phyloP scores from a whole-genome alignment of 1,284 basidiomycete genomes.

The Vanrija sp. region DNA sequence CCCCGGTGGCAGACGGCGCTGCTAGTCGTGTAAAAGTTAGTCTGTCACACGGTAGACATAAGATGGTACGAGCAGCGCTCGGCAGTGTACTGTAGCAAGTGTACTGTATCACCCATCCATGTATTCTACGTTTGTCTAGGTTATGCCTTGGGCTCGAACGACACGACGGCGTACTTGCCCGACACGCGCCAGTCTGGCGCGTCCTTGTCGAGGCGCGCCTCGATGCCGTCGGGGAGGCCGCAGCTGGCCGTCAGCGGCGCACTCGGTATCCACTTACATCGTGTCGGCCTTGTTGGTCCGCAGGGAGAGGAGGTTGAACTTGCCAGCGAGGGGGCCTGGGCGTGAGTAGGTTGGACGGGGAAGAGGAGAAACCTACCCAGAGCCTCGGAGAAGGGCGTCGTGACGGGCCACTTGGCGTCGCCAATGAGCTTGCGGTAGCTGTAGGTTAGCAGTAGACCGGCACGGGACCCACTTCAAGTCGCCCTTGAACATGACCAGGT shows the following conservation, averaged over 20 bases:
- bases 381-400: slow-evolving; percentile 71
- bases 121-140: not conserved
- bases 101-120: too few relatives aligned
- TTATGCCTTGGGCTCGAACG: slow-evolving; percentile 22
- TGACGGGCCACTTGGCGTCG: slow-evolving; percentile 82
- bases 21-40: too few relatives aligned
- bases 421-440: slow-evolving; percentile 79
- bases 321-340: slow-evolving; percentile 69
- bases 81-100: too few relatives aligned
- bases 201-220: slow-evolving; percentile 33
- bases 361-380: slow-evolving; percentile 58
- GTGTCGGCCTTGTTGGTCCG: slow-evolving; percentile 97
- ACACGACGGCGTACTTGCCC: slow-evolving; percentile 47
- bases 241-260: slow-evolving; percentile 22
- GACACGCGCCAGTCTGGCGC: slow-evolving; percentile 41
- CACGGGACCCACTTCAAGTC: slow-evolving; percentile 69
- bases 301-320: slow-evolving; percentile 75
- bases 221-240: slow-evolving; percentile 40
- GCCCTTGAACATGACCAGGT: slow-evolving; percentile 91
- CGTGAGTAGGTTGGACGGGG: slow-evolving; percentile 9
- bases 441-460: not conserved
- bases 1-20: too few relatives aligned
- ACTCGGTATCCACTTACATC: slow-evolving; percentile 48
- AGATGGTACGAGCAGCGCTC: too few relatives aligned
- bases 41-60: too few relatives aligned